Percentiles rank a stretch among this genome's conserved stretches.
Evolutionary conservation across 768 basidiomycete genomes (phyloP).

Genomic region (Lactarius hatsudake): DNA sequence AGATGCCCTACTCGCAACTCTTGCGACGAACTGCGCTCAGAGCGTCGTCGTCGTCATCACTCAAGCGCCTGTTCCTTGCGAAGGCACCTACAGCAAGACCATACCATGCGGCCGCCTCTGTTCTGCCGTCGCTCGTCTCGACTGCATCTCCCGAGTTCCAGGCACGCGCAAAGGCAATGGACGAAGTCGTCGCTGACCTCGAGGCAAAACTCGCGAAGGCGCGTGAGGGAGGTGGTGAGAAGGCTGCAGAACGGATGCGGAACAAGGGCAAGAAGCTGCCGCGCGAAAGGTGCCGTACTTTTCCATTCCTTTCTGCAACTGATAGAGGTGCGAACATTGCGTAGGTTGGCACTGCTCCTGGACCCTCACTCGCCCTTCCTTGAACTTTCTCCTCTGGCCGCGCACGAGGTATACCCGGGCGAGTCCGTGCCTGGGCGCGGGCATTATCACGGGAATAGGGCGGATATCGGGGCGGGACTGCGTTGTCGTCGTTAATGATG

Average conservation of each 20-base stretch:
- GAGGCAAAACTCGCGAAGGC: slow-evolving; percentile 56
- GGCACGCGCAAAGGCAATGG: slow-evolving; percentile 66
- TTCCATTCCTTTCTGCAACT: neutral
- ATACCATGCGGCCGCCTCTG: slow-evolving; percentile 59
- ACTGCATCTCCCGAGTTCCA: slow-evolving; percentile 68
- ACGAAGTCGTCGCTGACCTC: slow-evolving; percentile 60
- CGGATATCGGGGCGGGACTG: slow-evolving; percentile 80
- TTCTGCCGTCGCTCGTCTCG: slow-evolving; percentile 71
- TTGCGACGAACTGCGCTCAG: neutral
- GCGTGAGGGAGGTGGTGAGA: slow-evolving; percentile 70
- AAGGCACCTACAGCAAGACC: neutral
- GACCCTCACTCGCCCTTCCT: slow-evolving; percentile 89
- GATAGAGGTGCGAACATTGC: neutral
- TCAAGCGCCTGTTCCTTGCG: neutral
- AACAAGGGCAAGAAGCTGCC: slow-evolving; percentile 80
- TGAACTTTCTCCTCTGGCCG: slow-evolving; percentile 83
- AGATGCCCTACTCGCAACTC: slow-evolving; percentile 1
- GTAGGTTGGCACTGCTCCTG: slow-evolving; percentile 50
- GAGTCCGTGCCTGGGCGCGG: slow-evolving; percentile 82
- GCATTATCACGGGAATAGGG: slow-evolving; percentile 78
- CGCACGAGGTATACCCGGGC: slow-evolving; percentile 78
- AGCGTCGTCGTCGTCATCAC: neutral
- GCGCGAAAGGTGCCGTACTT: slow-evolving; percentile 63
- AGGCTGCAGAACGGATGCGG: slow-evolving; percentile 71
- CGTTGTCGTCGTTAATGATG: slow-evolving; percentile 90